Evolutionary conservation across 768 basidiomycete genomes (phyloP), one percentile per base, ranked within the genome.

Genomic region (Auricularia heimuer): DNA sequence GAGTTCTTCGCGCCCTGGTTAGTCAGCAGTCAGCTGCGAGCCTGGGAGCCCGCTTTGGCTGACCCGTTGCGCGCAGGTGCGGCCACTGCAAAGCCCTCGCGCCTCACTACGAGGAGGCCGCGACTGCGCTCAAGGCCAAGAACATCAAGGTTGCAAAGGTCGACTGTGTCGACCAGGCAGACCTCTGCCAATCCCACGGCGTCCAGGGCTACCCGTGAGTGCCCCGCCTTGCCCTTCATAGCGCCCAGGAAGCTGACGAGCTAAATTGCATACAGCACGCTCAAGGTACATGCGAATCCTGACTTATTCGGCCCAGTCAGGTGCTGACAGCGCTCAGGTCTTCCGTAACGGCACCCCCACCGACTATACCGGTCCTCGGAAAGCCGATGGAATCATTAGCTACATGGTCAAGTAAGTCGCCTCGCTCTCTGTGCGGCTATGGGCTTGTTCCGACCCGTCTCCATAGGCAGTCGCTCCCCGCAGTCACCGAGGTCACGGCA

Each of bases 41-140:
- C 47, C 10, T 8, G 29, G 29, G 29, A 37, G 3, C 42, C 21
- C 12, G 36, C 29, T 33, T 42, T 63, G 18, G 21, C 33, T 60
- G 45, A 35, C 35, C 6, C 18, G 33, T 29, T 56, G 16, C 29
- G 39, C 67, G 34, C 63, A 91, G 90, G 90, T 95, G 93, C 74
- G 93, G 94, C 58, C 94, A 97, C 79, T 97, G 95, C 82, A 96
- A 96, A 73, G 90, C 93, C 39, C 82, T 97, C 63, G 94, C 93
- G 24, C 94, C 94, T 63, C 88, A 96, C 68, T 96, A 95, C 69
- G 92, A 95, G 74, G 87, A 90, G 74, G 96, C 97, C 3, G 94
- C 97, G 1, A 96, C 95, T 11, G 79, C 85, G 42, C 86, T 99
- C 75, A 97, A 96, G 79, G 89, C 88, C 68, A 90, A 87, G 74